Conservation (phyloP, 2,329 filamentous ascomycete genomes). For the Rachicladosporium sp. region DNA sequence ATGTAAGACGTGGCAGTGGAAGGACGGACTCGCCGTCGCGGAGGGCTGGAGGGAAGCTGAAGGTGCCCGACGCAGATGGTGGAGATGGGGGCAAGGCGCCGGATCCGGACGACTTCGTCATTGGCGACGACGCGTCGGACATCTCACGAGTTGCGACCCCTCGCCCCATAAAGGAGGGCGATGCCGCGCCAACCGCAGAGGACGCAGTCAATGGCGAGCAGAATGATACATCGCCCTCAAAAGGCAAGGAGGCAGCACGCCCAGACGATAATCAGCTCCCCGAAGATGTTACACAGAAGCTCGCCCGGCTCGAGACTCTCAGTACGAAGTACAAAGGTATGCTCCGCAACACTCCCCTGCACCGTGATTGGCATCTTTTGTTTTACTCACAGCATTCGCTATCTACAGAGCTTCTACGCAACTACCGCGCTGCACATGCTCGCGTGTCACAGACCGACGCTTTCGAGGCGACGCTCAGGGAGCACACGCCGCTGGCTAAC, state of each 20-base stretch:
- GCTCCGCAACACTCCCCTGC: slow-evolving; percentile 8
- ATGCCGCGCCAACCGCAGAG: slow-evolving; percentile 16
- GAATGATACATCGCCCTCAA: slow-evolving; percentile 15
- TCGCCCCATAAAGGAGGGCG: slow-evolving; percentile 31
- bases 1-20: slow-evolving; percentile 33
- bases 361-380: slow-evolving; percentile 17
- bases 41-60: slow-evolving; percentile 14
- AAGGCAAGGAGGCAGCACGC: slow-evolving; percentile 17
- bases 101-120: slow-evolving; percentile 77
- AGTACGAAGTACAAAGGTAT: slow-evolving; percentile 76
- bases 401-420: slow-evolving; percentile 64
- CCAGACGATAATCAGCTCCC: slow-evolving; percentile 45
- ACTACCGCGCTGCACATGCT: slow-evolving; percentile 82
- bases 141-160: slow-evolving; percentile 52
- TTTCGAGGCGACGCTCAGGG: slow-evolving; percentile 81
- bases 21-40: slow-evolving; percentile 19
- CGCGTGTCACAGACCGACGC: slow-evolving; percentile 79
- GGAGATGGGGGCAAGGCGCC: slow-evolving; percentile 42
- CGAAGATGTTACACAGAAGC: slow-evolving; percentile 59
- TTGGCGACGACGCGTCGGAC: slow-evolving; percentile 65
- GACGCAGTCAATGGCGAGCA: slow-evolving; percentile 17
- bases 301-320: slow-evolving; percentile 80
- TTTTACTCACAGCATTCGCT: slow-evolving; percentile 17
- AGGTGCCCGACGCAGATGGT: slow-evolving; percentile 12
- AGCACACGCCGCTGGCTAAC: slow-evolving; percentile 82